Evolutionary conservation across 176 grass and related monocot genomes (phyloP).

Genomic region (Carex littledalei): DNA sequence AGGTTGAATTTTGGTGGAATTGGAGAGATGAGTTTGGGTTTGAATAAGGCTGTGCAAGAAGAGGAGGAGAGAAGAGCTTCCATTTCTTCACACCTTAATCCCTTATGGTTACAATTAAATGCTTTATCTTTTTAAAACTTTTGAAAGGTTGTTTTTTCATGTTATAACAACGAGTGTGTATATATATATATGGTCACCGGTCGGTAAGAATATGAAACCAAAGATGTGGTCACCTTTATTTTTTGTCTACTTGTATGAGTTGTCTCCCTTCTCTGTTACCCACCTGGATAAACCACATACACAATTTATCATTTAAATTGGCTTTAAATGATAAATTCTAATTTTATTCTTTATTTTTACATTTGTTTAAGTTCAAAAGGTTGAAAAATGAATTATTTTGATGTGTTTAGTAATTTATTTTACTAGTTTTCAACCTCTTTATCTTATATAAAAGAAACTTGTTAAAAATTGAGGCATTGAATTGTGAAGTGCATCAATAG

Average conservation of each 20-base stretch:
- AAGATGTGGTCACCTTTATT: not conserved
- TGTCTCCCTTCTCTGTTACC: not conserved
- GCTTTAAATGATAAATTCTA: too few species aligned
- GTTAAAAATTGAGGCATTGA: too few species aligned
- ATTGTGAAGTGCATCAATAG: too few species aligned
- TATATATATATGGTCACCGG: not conserved
- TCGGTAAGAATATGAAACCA: not conserved
- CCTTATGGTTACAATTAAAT: not conserved
- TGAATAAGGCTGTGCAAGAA: conserved; percentile 11
- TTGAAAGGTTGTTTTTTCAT: not conserved
- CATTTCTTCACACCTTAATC: conserved; percentile 23
- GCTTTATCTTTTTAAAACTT: conserved; percentile 9
- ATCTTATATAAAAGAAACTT: too few species aligned
- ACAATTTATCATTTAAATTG: not conserved
- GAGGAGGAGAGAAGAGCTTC: conserved; percentile 34
- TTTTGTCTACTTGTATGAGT: not conserved
- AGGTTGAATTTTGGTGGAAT: conserved; percentile 9
- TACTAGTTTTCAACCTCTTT: too few species aligned
- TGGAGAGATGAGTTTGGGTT: conserved; percentile 21
- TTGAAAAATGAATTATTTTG: too few species aligned
- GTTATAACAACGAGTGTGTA: not conserved
- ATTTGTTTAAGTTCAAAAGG: too few species aligned
- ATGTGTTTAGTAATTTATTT: too few species aligned
- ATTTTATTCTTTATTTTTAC: too few species aligned
- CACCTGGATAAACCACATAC: not conserved